These are phyloP conservation scores for Pelargonium myrrhifolium DNA, from an alignment of 441 rosid species.

Conservation along the genomic window DNA sequence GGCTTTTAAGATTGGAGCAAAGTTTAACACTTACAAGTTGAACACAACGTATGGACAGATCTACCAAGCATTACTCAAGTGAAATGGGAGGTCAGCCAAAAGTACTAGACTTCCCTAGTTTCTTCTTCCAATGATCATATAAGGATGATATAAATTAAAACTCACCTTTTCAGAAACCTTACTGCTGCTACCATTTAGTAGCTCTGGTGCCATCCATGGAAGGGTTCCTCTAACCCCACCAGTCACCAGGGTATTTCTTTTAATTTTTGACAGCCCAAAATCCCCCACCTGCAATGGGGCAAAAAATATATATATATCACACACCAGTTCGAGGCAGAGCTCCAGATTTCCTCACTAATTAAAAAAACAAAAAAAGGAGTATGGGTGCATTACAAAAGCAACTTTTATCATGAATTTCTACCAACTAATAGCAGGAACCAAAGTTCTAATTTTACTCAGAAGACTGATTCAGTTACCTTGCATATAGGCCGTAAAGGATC, in stretches of 20 bases:
- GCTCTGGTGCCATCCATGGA: slow-evolving; percentile 38
- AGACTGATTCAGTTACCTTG: slow-evolving; percentile 36
- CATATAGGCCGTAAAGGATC: slow-evolving; percentile 74
- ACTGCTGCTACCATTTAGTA: slow-evolving; percentile 44
- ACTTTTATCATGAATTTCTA: background rate
- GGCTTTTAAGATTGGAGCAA: too few relatives aligned
- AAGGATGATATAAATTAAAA: background rate
- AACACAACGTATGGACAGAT: background rate
- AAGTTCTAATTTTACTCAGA: slow-evolving; percentile 1
- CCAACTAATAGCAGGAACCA: background rate
- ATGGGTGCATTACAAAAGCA: background rate
- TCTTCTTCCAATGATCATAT: slow-evolving; percentile 5
- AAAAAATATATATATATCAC: background rate
- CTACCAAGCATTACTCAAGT: background rate
- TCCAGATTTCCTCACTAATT: slow-evolving; percentile 1
- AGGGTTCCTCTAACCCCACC: slow-evolving; percentile 73
- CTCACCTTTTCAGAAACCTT: slow-evolving; percentile 60
- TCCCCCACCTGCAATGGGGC: slow-evolving; percentile 44
- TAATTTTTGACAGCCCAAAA: slow-evolving; percentile 64
- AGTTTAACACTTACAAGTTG: background rate
- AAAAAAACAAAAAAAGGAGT: background rate
- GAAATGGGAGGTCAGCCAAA: background rate
- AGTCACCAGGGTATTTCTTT: slow-evolving; percentile 59
- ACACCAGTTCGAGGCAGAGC: background rate
- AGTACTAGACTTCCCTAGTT: background rate